Evolutionary conservation across 768 basidiomycete genomes (phyloP), one percentile per base, ranked within the genome.

Genomic region (Hygrophoropsis aurantiaca): DNA sequence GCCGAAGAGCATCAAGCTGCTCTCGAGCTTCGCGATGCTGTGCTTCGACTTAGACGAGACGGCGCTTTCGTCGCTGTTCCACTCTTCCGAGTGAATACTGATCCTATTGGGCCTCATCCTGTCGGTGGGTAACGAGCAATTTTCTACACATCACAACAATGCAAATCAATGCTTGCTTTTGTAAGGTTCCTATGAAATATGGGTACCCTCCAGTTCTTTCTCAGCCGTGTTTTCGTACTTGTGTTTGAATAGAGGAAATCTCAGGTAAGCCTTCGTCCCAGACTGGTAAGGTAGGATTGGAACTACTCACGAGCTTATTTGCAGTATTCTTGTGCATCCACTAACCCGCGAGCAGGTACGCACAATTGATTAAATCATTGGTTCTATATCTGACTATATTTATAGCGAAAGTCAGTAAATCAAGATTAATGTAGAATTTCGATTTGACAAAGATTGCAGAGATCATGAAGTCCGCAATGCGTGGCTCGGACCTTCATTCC

Each of bases 31-130:
- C 75, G 86, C 0, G 85, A 90, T 58, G 80, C 87, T 3, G 80
- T 90, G 10, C 70, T 90, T 33, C 74, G 81, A 5, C 72, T 90
- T 40, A 74, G 88, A 23, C 74, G 81, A 13, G 84, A 88, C 42
- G 87, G 87, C 1, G 87, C 87, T 1, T 90, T 90, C 55, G 79
- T 90, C 8, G 88, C 87, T 1, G 88, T 89, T 1, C 88, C 88
- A 7, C 71, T 86, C 21, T 85, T 77, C 60, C 75, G 84, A 24
- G 84, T 90, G 27, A 87, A 90, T 60, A 74, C 70, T 3, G 76
- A 64, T 2, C 87, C 87, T 2, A 78, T 82, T 3, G 87, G 88
- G 0, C 87, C 87, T 13, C 88, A 90, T 66, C 87, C 87, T 3
- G 78, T 81, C 42, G 88, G 87, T 83, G 50, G 57, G 82, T 62